These are phyloP conservation scores for Verruconis gallopava DNA, from an alignment of 2,329 filamentous ascomycete genomes.

Conservation along the genomic window DNA sequence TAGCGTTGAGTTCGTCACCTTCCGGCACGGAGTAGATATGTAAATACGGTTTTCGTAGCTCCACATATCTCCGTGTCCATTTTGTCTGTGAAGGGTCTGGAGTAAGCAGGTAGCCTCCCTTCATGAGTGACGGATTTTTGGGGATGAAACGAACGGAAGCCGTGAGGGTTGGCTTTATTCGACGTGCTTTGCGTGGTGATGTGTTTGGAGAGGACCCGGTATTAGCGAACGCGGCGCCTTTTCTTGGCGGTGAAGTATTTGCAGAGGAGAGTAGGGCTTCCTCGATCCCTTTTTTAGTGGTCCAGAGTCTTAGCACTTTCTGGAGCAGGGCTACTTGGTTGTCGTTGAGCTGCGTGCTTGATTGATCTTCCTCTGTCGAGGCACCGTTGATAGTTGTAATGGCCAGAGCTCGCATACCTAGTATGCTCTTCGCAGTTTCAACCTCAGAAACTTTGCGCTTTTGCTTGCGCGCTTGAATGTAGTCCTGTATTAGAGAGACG, in stretches of 20 bases:
- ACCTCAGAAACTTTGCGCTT: constrained; percentile 66
- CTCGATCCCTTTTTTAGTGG: constrained; percentile 27
- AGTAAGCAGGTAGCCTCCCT: constrained; percentile 76
- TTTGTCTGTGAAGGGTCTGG: constrained; percentile 68
- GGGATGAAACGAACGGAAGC: constrained; percentile 64
- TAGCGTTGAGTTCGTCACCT: constrained; percentile 79
- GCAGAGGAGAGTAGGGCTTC: constrained; percentile 34
- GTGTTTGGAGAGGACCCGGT: constrained; percentile 28
- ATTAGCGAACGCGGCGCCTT: constrained; percentile 39
- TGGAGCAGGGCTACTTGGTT: constrained; percentile 30
- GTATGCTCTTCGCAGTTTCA: constrained; percentile 55
- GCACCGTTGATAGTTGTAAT: constrained; percentile 12
- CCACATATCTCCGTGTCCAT: constrained; percentile 88
- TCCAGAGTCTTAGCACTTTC: constrained; percentile 54
- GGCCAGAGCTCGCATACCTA: constrained; percentile 39
- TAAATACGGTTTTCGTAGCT: constrained; percentile 80
- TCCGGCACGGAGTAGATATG: constrained; percentile 77
- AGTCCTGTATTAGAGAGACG: constrained; percentile 83
- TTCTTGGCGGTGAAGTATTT: constrained; percentile 53
- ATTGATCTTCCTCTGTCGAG: not conserved
- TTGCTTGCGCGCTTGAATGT: constrained; percentile 60
- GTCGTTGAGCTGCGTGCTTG: constrained; percentile 16
- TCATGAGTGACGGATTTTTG: constrained; percentile 62
- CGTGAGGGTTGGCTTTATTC: constrained; percentile 51
- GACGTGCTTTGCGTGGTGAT: constrained; percentile 52